Percentiles rank a stretch among this genome's conserved stretches.
Conservation (phyloP, 2,329 filamentous ascomycete genomes). For the Whalleya microplaca region DNA sequence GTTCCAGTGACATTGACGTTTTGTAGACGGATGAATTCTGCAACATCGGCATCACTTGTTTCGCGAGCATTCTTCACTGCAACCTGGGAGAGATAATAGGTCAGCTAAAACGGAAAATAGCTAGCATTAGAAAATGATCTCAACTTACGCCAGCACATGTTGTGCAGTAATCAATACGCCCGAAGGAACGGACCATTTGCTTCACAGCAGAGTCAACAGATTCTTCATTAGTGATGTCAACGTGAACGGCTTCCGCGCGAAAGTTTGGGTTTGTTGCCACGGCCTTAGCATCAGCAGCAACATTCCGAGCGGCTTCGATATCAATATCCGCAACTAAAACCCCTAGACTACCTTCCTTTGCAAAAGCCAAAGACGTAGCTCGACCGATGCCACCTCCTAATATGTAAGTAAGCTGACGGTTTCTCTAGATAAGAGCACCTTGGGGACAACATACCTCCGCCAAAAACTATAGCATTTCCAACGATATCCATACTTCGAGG, state of each 20-base stretch:
- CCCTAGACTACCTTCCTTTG: neutral
- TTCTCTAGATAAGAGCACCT: too few relatives aligned
- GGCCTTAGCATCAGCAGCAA: neutral
- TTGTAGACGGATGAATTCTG: too few relatives aligned
- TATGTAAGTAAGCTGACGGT: too few relatives aligned
- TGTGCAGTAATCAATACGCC: constrained; percentile 11
- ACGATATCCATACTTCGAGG: too few relatives aligned
- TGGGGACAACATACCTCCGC: too few relatives aligned
- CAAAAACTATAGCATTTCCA: too few relatives aligned
- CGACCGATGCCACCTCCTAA: constrained; percentile 6
- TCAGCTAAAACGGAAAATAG: too few relatives aligned
- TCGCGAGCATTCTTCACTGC: too few relatives aligned
- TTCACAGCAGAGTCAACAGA: constrained; percentile 5
- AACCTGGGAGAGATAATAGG: too few relatives aligned
- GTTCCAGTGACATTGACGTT: too few relatives aligned
- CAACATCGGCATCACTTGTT: too few relatives aligned
- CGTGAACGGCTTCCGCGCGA: constrained; percentile 1
- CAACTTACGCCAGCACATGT: constrained; percentile 10
- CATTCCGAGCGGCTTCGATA: neutral
- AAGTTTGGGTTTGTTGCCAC: neutral
- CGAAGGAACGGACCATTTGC: neutral
- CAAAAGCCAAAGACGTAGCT: neutral
- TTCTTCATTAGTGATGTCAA: constrained; percentile 1
- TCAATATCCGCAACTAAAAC: constrained; percentile 2
- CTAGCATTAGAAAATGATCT: too few relatives aligned